Percentiles rank a stretch among this genome's conserved stretches.
Conservation (phyloP, 2,329 filamentous ascomycete genomes). For the Ascochyta pisi region DNA sequence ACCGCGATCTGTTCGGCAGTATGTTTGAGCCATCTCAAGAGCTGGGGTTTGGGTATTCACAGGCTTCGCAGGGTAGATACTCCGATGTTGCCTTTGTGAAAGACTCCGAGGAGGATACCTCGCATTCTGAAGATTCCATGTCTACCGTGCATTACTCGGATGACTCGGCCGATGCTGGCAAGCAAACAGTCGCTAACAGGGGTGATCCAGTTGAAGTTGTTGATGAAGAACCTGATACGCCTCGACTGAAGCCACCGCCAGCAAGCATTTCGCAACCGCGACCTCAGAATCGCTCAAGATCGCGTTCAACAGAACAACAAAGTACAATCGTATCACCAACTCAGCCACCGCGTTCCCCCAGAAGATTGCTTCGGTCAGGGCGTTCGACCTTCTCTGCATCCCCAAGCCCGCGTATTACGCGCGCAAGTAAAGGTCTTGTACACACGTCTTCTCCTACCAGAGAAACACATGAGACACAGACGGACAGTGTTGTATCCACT, state of each 20-base stretch:
- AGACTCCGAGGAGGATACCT: conserved; percentile 41
- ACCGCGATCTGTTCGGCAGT: conserved; percentile 3
- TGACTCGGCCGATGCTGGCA: conserved; percentile 30
- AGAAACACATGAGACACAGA: neutral
- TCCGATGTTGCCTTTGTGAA: conserved; percentile 36
- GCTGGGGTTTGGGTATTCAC: conserved; percentile 23
- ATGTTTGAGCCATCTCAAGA: conserved; percentile 36
- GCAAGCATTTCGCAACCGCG: neutral
- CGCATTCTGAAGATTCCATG: conserved; percentile 37
- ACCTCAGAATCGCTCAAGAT: neutral
- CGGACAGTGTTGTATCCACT: neutral
- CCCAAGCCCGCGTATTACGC: conserved; percentile 4
- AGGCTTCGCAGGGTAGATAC: conserved; percentile 31
- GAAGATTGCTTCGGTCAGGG: conserved; percentile 1
- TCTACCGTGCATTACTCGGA: conserved; percentile 37
- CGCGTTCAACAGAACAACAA: neutral
- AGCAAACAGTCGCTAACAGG: conserved; percentile 19
- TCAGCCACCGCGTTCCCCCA: conserved; percentile 1
- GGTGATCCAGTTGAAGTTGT: conserved; percentile 1
- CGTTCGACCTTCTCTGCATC: conserved; percentile 8
- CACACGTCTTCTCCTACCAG: neutral
- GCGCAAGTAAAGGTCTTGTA: neutral
- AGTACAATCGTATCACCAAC: neutral
- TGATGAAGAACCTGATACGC: conserved; percentile 3
- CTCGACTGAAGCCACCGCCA: conserved; percentile 9